Conservation (phyloP, 2,329 filamentous ascomycete species). For the Cladophialophora exuberans region DNA sequence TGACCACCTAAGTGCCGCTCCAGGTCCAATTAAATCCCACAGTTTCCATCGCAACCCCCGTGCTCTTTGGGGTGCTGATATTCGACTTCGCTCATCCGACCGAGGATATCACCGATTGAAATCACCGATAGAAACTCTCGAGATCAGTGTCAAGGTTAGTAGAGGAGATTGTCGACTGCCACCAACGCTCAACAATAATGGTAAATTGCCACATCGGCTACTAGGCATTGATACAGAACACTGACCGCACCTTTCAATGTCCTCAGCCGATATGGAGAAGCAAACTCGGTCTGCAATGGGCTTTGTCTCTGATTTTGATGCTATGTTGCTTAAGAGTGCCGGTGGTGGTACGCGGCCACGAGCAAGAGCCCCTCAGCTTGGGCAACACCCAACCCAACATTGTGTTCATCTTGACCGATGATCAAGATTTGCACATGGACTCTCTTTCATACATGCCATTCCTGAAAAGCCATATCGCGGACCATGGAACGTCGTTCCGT, state of each 20-base stretch:
- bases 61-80: no score
- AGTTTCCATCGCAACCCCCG: no score
- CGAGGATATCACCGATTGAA: no score
- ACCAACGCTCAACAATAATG: no score
- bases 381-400: constrained; percentile 56
- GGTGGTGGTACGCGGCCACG: neutral
- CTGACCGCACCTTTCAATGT: neutral
- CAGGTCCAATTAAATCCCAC: no score
- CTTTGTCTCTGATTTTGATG: neutral
- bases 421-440: constrained; percentile 66
- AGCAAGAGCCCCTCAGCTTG: neutral
- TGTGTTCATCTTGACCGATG: constrained; percentile 69
- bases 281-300: neutral
- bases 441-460: constrained; percentile 65
- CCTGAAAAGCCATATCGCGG: constrained; percentile 58
- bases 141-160: neutral
- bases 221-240: no score
- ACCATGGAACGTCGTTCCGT: constrained; percentile 62
- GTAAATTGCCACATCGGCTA: neutral
- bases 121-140: no score
- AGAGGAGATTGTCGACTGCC: no score
- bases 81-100: no score
- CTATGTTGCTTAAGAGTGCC: neutral
- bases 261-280: neutral
- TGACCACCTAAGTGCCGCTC: neutral